Conservation (phyloP, 768 basidiomycete genomes). For the Harrya chromipes region DNA sequence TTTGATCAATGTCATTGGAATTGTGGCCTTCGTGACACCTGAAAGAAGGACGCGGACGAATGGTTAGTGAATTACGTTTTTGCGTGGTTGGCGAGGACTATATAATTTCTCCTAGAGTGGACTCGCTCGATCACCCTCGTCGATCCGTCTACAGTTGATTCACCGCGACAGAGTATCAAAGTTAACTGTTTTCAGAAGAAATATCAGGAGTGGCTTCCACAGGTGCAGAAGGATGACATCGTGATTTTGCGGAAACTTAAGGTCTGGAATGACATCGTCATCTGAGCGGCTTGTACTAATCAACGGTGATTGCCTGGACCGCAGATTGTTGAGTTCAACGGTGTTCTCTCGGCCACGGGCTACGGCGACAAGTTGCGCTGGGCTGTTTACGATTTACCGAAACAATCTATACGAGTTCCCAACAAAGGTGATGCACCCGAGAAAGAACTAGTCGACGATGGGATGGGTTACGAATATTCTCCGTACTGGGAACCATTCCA, state of each 20-base stretch:
- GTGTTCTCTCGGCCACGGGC: conserved; percentile 38
- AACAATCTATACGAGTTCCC: conserved; percentile 38
- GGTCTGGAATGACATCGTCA: conserved; percentile 30
- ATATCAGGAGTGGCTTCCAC: conserved; percentile 49
- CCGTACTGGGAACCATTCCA: conserved; percentile 43
- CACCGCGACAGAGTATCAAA: conserved; percentile 23
- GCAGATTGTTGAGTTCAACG: conserved; percentile 36
- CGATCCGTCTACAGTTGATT: conserved; percentile 48
- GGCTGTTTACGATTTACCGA: conserved; percentile 48
- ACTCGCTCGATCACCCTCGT: conserved; percentile 42
- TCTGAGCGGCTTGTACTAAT: neutral
- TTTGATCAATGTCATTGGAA: conserved; percentile 30
- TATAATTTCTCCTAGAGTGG: conserved; percentile 40
- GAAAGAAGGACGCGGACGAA: conserved; percentile 19
- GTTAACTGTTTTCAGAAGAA: conserved; percentile 53
- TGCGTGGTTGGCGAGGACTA: neutral
- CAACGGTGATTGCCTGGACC: neutral
- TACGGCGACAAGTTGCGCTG: conserved; percentile 48
- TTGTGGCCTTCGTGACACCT: conserved; percentile 23
- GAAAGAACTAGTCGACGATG: conserved; percentile 28
- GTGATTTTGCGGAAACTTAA: conserved; percentile 50
- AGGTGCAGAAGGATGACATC: conserved; percentile 45
- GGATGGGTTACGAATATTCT: conserved; percentile 39
- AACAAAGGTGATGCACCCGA: conserved; percentile 36
- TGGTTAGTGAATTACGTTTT: conserved; percentile 20